phyloP scores from a whole-genome alignment of 179 eudicot genomes.

The Dionaea muscipula region DNA sequence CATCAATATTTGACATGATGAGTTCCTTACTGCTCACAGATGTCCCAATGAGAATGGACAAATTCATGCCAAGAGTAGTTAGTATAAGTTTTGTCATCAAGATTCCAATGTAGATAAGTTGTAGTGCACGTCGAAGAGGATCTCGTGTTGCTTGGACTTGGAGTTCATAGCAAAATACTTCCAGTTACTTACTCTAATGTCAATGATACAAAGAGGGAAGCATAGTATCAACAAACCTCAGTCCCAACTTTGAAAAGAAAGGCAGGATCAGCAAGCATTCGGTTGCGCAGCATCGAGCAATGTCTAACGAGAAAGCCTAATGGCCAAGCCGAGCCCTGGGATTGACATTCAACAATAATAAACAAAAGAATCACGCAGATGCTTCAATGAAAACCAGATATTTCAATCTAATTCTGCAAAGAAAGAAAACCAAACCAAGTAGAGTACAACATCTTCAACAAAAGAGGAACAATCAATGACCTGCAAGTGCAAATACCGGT shows the following conservation, averaged over 20 bases:
- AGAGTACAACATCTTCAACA: neutral
- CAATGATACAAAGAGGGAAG: neutral
- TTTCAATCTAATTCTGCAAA: too few relatives aligned
- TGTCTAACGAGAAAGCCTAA: slow-evolving; percentile 53
- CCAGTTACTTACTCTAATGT: neutral
- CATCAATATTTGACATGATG: neutral
- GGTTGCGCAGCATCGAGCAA: slow-evolving; percentile 57
- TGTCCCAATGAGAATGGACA: too few relatives aligned
- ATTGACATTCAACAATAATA: neutral
- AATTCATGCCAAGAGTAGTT: neutral
- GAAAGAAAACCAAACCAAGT: too few relatives aligned
- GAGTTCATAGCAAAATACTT: neutral
- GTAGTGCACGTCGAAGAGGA: too few relatives aligned
- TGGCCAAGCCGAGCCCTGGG: slow-evolving; percentile 58
- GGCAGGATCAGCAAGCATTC: slow-evolving; percentile 84
- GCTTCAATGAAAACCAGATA: too few relatives aligned
- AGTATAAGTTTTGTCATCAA: too few relatives aligned
- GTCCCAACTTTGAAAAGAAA: slow-evolving; percentile 86
- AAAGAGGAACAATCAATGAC: slow-evolving; percentile 13
- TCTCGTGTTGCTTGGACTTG: too few relatives aligned
- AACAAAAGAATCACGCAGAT: neutral
- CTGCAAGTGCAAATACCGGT: slow-evolving; percentile 68
- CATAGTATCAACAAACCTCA: slow-evolving; percentile 7
- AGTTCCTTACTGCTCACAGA: too few relatives aligned
- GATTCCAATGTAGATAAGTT: too few relatives aligned